Evolutionary conservation across 306 rosid species (phyloP), one percentile per base, ranked within the genome.

Genomic region (Argentina anserina): DNA sequence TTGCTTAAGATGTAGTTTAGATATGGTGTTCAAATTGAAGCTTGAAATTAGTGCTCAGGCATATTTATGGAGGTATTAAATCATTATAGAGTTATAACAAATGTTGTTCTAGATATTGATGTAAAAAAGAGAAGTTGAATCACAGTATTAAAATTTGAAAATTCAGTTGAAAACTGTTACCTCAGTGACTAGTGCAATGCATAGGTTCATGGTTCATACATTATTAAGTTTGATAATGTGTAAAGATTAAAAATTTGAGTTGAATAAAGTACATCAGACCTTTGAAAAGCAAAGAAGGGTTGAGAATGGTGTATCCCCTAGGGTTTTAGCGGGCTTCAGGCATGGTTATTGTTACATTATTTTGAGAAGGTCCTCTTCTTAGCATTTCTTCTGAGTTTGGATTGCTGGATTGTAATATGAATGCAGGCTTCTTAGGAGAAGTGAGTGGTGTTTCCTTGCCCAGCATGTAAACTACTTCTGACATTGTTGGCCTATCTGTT

Each of bases 401-500:
- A 50, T 50, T 50, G 58, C 58, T 53, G 60, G 60, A 21, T 53
- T 53, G 60, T 53, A 53, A 53, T 53, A 53, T 23, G 60, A 53
- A 53, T 53, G 60, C 60, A 53, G 60, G 55, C 23, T 23, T 53
- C 15, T 53, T 53, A 23, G 60, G 60, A 53, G 29, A 9, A 9
- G 29, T 53, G 12, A 90, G 86, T 70, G 59, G 10, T 21, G 81
- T 74, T 52, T 82, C 90, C 79, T 52, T 82, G 0, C 77, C 77
- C 76, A 90, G 52, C 92, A 90, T 85, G 37, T 81, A 86, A 56
- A 87, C 70, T 63, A 90, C 88, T 9, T 53, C 43, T 7, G 83
- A 69, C 92, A 90, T 90, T 70, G 86, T 82, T 17, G 92, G 96
- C 33, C 90, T 70, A 3, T 90, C 90, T 3, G 5, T 26, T 18